Conservation (phyloP, 768 basidiomycete species). For the Tricholoma sp. region DNA sequence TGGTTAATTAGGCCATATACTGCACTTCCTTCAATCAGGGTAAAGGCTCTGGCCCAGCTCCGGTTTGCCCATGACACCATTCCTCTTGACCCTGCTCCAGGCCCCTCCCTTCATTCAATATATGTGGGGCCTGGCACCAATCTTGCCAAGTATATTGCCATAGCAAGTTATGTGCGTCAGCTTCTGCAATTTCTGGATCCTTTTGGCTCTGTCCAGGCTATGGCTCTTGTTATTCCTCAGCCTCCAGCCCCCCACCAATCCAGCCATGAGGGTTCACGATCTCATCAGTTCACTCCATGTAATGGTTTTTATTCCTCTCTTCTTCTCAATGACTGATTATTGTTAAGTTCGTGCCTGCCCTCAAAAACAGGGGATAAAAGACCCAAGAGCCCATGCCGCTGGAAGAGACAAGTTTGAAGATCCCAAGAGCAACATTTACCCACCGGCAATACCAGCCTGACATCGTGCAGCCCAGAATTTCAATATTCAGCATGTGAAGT, state of each 20-base stretch:
- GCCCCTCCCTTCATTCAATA: no score
- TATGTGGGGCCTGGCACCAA: not conserved
- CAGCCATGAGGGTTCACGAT: not conserved
- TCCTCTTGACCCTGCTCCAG: no score
- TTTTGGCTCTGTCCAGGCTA: not conserved
- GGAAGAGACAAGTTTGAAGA: no score
- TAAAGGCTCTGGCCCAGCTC: no score
- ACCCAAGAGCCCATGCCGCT: not conserved
- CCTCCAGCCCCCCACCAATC: not conserved
- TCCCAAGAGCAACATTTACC: no score
- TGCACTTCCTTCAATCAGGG: no score
- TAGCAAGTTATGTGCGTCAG: not conserved
- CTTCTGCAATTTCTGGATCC: not conserved
- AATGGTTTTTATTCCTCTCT: not conserved
- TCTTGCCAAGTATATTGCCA: no score
- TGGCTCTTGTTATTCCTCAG: not conserved
- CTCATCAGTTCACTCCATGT: slow-evolving; percentile 3
- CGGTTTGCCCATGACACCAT: no score
- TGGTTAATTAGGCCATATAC: no score
- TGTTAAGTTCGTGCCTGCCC: not conserved
- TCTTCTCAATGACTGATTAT: not conserved
- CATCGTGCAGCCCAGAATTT: not conserved
- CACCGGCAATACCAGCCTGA: not conserved
- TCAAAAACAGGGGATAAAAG: not conserved
- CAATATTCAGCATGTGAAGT: not conserved